Percentiles rank a stretch among this genome's conserved stretches.
Evolutionary conservation across 116 monocot genomes (phyloP).

Genomic region (Cymodocea nodosa): DNA sequence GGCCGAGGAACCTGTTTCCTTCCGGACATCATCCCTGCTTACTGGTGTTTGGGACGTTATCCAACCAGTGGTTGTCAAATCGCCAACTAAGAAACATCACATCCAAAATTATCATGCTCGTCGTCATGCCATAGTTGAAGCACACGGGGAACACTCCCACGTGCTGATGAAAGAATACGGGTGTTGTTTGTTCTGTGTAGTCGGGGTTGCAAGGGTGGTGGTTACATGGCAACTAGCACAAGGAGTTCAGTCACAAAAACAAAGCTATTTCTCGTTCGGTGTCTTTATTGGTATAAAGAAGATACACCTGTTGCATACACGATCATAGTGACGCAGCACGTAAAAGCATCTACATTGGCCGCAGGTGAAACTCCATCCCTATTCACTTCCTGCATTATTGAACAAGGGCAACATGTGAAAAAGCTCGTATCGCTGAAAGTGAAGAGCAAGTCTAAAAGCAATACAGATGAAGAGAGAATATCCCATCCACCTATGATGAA

Average conservation of each 20-base stretch:
- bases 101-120: not conserved
- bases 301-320: not conserved
- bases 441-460: not conserved
- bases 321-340: not conserved
- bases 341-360: not conserved
- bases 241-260: not conserved
- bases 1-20: too few species aligned
- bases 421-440: not conserved
- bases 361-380: not conserved
- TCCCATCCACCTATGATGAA: too few species aligned
- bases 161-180: too few species aligned
- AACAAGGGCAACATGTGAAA: not conserved
- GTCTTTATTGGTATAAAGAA: not conserved
- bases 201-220: too few species aligned
- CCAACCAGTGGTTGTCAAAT: constrained; percentile 1
- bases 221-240: too few species aligned
- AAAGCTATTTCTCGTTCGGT: not conserved
- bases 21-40: too few species aligned
- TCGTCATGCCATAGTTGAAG: too few species aligned
- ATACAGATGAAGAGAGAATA: not conserved
- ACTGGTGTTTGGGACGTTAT: too few species aligned
- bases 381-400: not conserved
- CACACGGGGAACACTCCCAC: too few species aligned
- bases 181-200: too few species aligned
- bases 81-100: constrained; percentile 8